phyloP scores from a whole-genome alignment of 805 yeast species.

The Yarrowia bubula region DNA sequence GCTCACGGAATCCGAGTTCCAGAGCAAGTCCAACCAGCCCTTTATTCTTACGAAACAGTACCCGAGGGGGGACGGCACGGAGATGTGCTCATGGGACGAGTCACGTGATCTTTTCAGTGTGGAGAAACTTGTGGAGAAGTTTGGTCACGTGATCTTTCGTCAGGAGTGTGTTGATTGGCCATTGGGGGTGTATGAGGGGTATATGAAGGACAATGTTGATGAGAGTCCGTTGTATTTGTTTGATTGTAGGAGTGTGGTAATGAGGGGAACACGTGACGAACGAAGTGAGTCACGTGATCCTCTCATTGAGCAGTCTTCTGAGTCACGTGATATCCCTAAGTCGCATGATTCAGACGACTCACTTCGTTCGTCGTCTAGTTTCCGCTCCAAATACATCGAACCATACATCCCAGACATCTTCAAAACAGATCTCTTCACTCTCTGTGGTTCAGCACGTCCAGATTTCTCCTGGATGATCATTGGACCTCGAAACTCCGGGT shows the following conservation, averaged over 20 bases:
- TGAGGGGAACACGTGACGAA: conserved; percentile 42
- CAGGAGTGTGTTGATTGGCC: conserved; percentile 88
- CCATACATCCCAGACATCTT: conserved; percentile 31
- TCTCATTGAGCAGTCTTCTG: too few species aligned
- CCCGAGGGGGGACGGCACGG: background rate
- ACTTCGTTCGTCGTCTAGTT: too few species aligned
- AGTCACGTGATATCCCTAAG: background rate
- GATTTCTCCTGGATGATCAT: conserved; percentile 90
- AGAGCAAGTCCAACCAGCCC: background rate
- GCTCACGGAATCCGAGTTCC: background rate
- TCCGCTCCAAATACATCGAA: background rate
- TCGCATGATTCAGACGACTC: too few species aligned
- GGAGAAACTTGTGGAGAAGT: conserved; percentile 48
- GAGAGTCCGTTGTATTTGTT: conserved; percentile 84
- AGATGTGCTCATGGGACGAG: conserved; percentile 35
- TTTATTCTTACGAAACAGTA: conserved; percentile 21
- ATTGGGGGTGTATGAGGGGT: conserved; percentile 57
- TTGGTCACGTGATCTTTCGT: conserved; percentile 62
- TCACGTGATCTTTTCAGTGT: conserved; percentile 69
- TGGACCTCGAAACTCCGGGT: conserved; percentile 80
- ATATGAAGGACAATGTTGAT: conserved; percentile 61
- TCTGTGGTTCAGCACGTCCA: conserved; percentile 51
- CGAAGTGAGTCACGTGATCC: background rate
- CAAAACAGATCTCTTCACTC: conserved; percentile 30
- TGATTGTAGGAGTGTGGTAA: conserved; percentile 75